These are phyloP conservation scores for Pseudofabraea citricarpa DNA, from an alignment of 2,329 filamentous ascomycete genomes.

Conservation along the genomic window DNA sequence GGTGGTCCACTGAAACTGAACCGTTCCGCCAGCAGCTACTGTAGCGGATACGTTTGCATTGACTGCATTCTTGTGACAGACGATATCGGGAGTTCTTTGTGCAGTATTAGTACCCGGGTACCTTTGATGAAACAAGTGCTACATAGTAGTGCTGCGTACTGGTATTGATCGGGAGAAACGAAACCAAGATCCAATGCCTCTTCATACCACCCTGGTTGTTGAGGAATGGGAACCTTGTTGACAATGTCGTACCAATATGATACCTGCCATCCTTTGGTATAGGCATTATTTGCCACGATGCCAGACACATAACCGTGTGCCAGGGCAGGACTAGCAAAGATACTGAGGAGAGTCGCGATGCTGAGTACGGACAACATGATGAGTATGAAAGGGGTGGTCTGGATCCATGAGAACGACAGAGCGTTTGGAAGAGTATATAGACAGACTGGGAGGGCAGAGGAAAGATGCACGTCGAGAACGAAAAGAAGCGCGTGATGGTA, in stretches of 20 bases:
- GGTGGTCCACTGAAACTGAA: slow-evolving; percentile 55
- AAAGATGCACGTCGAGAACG: neutral
- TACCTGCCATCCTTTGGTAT: slow-evolving; percentile 14
- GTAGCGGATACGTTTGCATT: slow-evolving; percentile 42
- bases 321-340: neutral
- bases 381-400: neutral
- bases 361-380: neutral
- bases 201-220: slow-evolving; percentile 35
- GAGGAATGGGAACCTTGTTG: slow-evolving; percentile 15
- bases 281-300: slow-evolving; percentile 39
- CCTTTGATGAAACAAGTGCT: too few relatives aligned
- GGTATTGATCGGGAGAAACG: slow-evolving; percentile 38
- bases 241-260: slow-evolving; percentile 25
- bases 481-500: neutral
- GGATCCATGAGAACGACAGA: neutral
- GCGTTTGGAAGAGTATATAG: neutral
- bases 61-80: slow-evolving; percentile 53
- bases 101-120: too few relatives aligned
- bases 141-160: too few relatives aligned
- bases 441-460: neutral
- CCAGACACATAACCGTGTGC: slow-evolving; percentile 40
- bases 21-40: slow-evolving; percentile 51
- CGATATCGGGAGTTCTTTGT: slow-evolving; percentile 45
- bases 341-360: neutral
- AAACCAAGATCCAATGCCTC: slow-evolving; percentile 46